These are phyloP conservation scores for Pythium vanterpoolii DNA, from an alignment of 352 stramenopile genomes.

Conservation along the genomic window DNA sequence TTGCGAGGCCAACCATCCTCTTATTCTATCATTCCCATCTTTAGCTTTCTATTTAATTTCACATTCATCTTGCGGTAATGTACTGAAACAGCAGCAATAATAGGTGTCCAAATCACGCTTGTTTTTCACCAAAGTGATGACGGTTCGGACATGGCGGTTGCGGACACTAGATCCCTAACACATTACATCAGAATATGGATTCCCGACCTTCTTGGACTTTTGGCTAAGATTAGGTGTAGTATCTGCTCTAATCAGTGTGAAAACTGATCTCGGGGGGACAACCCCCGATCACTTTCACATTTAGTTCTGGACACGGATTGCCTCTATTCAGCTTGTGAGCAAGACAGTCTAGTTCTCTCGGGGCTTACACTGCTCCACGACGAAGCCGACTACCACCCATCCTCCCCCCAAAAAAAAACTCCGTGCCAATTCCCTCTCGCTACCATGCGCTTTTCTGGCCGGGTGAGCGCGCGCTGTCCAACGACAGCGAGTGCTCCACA, in stretches of 20 bases:
- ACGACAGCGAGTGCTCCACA: conserved; percentile 4
- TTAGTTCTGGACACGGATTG: conserved; percentile 59
- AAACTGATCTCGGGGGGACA: conserved; percentile 80
- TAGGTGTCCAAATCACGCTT: too few species aligned
- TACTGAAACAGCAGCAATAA: too few species aligned
- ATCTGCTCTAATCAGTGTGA: conserved; percentile 93
- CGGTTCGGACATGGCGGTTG: too few species aligned
- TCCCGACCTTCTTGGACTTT: conserved; percentile 72
- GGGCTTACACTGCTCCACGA: conserved; percentile 11
- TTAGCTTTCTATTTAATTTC: background rate
- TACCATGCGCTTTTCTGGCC: conserved; percentile 9
- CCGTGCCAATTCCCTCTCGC: background rate
- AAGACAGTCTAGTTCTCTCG: conserved; percentile 22
- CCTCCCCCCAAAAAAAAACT: background rate
- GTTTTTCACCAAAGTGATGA: too few species aligned
- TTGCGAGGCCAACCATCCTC: conserved; percentile 3
- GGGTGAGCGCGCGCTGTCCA: conserved; percentile 7
- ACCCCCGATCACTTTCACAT: conserved; percentile 71
- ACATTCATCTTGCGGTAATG: background rate
- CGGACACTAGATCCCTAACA: too few species aligned
- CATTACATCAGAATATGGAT: background rate
- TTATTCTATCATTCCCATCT: background rate
- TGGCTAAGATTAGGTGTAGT: conserved; percentile 90
- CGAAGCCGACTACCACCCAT: background rate
- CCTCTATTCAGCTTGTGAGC: conserved; percentile 27